phyloP scores from a whole-genome alignment of 176 grass and related monocot genomes.

The Lolium rigidum region DNA sequence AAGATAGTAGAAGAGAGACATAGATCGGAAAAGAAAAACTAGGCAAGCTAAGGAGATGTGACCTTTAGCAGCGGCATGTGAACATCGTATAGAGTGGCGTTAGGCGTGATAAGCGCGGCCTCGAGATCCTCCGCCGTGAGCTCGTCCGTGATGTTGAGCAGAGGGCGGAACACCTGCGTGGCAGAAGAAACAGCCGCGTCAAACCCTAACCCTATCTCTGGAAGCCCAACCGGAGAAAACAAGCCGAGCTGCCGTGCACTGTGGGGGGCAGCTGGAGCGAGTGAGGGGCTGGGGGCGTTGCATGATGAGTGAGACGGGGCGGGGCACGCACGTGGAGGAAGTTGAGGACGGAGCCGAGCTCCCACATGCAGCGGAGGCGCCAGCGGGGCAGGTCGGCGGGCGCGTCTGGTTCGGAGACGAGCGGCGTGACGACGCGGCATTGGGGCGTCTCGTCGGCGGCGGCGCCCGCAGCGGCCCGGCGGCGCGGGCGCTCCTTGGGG shows the following conservation, averaged over 20 bases:
- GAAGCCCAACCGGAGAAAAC: neutral
- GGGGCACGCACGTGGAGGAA: constrained; percentile 83
- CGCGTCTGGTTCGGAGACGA: constrained; percentile 70
- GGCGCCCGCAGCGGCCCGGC: constrained; percentile 51
- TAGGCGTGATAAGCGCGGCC: constrained; percentile 82
- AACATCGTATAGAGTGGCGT: constrained; percentile 73
- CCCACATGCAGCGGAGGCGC: constrained; percentile 94
- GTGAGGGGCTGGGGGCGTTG: neutral
- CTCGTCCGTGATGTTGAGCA: constrained; percentile 81
- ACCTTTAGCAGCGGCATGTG: constrained; percentile 99
- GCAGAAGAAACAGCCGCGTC: constrained; percentile 32
- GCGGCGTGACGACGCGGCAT: constrained; percentile 79
- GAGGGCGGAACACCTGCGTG: constrained; percentile 77
- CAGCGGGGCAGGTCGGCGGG: constrained; percentile 74
- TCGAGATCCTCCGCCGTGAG: constrained; percentile 94
- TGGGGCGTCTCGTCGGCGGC: constrained; percentile 60
- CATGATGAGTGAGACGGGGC: neutral
- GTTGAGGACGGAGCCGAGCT: constrained; percentile 95
- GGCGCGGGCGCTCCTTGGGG: constrained; percentile 58
- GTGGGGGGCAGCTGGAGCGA: neutral
- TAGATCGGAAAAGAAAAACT: neutral
- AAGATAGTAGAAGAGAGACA: neutral
- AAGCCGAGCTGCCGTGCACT: neutral
- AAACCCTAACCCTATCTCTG: constrained; percentile 50
- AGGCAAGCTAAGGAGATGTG: constrained; percentile 10